Evolutionary conservation across 2,329 filamentous ascomycete genomes (phyloP), one percentile per base, ranked within the genome.

Genomic region (Colletotrichum zoysiae): DNA sequence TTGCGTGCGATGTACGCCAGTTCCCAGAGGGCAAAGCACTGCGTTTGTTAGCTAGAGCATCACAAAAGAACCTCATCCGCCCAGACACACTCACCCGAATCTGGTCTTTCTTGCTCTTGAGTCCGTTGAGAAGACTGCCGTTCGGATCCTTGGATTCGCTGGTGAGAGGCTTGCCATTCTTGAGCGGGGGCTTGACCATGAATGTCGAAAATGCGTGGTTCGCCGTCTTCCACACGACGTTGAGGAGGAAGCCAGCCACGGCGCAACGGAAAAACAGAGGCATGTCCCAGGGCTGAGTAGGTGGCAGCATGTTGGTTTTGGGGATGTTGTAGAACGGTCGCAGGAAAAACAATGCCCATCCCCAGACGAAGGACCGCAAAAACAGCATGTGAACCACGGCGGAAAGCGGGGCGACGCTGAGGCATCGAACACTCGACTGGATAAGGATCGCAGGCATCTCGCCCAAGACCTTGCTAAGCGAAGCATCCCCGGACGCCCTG

Each of bases 91-190:
- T 76, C 82, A 92, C 92, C 82, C 89, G 91, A 72, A 93, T 90
- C 12, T 93, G 86, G 11, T 93, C 86, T 80, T 95, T 96, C 82
- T 95, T 96, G 74, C 92, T 92, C 79, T 91, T 95, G 57, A 98
- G 81, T 0, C 95, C 95, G 68, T 91, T 94, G 60, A 98, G 81
- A 38, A 98, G 85, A 78, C 93, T 97, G 46, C 94, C 95, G 77
- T 97, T 98, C 0, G 95, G 94, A 80, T 98, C 95, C 78, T 93
- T 96, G 20, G 94, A 93, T 75, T 95, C 93, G 23, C 89, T 88
- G 0, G 94, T 97, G 67, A 98, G 87, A 5, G 95, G 95, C 77
- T 91, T 89, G n/a, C 88, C 91, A 75, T 93, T 93, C 84, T 97
- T 97, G 65, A 97, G 79, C 0, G 95, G 95, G 76, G 93, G 90